Percentiles rank a stretch among this genome's conserved stretches.
phyloP scores from a whole-genome alignment of 2,329 filamentous ascomycete species.

The Cordyceps cateniannulata region DNA sequence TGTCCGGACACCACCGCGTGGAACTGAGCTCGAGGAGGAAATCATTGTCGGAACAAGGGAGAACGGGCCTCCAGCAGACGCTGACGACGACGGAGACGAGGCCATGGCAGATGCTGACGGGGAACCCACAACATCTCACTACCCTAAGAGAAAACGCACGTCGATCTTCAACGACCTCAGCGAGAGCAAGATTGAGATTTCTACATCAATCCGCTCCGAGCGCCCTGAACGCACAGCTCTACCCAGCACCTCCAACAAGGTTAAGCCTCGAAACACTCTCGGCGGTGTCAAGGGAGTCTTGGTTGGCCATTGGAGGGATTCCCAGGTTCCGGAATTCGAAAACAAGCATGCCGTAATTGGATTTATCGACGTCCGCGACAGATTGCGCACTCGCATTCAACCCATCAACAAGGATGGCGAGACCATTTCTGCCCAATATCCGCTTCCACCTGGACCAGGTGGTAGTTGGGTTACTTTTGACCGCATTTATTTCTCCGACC shows the following conservation, averaged over 20 bases:
- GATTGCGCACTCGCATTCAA: constrained; percentile 54
- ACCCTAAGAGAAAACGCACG: constrained; percentile 50
- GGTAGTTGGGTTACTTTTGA: constrained; percentile 61
- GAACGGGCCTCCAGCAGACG: not conserved
- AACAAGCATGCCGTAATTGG: constrained; percentile 55
- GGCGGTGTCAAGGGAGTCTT: constrained; percentile 39
- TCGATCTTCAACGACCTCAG: constrained; percentile 43
- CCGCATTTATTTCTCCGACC: constrained; percentile 50
- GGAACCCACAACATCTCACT: constrained; percentile 32
- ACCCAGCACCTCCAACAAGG: constrained; percentile 17
- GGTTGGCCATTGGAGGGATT: constrained; percentile 57
- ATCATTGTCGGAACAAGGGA: constrained; percentile 6
- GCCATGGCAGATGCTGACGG: constrained; percentile 37
- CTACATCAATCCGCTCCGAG: constrained; percentile 25
- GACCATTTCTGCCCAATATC: constrained; percentile 37
- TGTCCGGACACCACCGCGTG: constrained; percentile 31
- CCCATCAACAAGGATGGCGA: constrained; percentile 42
- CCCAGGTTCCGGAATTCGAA: constrained; percentile 38
- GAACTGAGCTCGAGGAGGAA: constrained; percentile 38
- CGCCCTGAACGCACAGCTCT: constrained; percentile 20
- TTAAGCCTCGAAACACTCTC: constrained; percentile 24
- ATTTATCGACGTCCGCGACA: constrained; percentile 55
- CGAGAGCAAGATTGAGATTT: constrained; percentile 39
- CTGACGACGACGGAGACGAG: constrained; percentile 32
- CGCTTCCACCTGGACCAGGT: constrained; percentile 51